Percentiles rank a stretch among this genome's conserved stretches.
These are phyloP conservation scores for Tieghemostelium lacteum DNA, from an alignment of 78 protist genomes.

Conservation along the genomic window DNA sequence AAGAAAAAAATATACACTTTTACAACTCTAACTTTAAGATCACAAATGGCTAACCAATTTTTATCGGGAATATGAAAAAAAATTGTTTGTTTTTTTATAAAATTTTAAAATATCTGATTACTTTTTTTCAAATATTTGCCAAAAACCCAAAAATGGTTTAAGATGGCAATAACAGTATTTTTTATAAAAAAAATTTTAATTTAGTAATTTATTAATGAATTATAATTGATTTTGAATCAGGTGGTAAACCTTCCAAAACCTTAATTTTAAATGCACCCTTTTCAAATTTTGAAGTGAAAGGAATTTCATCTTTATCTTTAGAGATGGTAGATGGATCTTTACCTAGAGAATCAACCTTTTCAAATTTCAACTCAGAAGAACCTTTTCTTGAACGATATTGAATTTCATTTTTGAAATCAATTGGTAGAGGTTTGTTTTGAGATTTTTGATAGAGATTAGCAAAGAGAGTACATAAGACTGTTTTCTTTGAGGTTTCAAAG, in stretches of 20 bases:
- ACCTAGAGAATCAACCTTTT: conserved; percentile 14
- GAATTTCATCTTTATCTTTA: background rate
- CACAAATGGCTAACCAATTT: too few species aligned
- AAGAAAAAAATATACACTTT: too few species aligned
- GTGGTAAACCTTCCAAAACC: conserved; percentile 31
- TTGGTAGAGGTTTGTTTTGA: background rate
- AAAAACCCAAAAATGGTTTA: too few species aligned
- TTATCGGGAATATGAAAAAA: too few species aligned
- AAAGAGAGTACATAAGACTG: conserved; percentile 54
- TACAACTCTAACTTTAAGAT: too few species aligned
- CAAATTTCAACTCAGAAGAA: conserved; percentile 15
- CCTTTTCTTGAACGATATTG: conserved; percentile 61
- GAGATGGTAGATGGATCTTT: background rate
- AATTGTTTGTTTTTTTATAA: too few species aligned
- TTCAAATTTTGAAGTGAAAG: conserved; percentile 16
- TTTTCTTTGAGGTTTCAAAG: conserved; percentile 65
- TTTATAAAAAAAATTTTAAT: too few species aligned
- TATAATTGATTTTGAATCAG: conserved; percentile 13
- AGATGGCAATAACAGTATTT: too few species aligned
- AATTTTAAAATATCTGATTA: too few species aligned
- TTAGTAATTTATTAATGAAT: background rate
- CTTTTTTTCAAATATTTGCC: too few species aligned
- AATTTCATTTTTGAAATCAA: conserved; percentile 42
- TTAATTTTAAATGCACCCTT: conserved; percentile 19
- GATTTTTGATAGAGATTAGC: conserved; percentile 44